A percentile compares a stretch with the other conserved stretches of the same genome.
These are phyloP conservation scores for Inga laurina DNA, from an alignment of 306 rosid species.

Conservation along the genomic window DNA sequence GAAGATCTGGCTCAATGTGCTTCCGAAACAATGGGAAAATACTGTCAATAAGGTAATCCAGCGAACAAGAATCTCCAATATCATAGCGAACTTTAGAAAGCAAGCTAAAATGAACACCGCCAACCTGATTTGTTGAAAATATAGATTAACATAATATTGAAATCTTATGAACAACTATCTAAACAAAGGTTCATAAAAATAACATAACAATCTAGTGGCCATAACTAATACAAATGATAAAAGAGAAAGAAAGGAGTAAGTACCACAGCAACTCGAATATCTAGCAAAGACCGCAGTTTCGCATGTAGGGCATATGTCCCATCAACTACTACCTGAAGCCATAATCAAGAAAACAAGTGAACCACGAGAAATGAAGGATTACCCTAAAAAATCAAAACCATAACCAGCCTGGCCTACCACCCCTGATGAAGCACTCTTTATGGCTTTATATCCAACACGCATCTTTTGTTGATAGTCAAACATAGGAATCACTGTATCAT, in stretches of 20 bases:
- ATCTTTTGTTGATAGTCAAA: constrained; percentile 92
- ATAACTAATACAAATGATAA: constrained; percentile 1
- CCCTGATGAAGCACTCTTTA: constrained; percentile 83
- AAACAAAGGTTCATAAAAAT: constrained; percentile 14
- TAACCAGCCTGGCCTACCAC: constrained; percentile 67
- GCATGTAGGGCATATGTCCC: constrained; percentile 98
- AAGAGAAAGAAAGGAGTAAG: constrained; percentile 3
- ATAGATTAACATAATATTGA: constrained; percentile 25
- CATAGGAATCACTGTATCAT: constrained; percentile 73
- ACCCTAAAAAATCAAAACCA: constrained; percentile 23
- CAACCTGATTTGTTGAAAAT: constrained; percentile 71
- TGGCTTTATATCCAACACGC: constrained; percentile 64
- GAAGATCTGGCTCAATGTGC: constrained; percentile 99
- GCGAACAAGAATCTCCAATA: constrained; percentile 97
- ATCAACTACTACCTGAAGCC: constrained; percentile 84
- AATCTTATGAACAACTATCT: constrained; percentile 31
- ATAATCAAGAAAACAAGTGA: constrained; percentile 26
- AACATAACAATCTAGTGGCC: constrained; percentile 9
- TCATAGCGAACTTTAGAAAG: constrained; percentile 95
- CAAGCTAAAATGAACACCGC: constrained; percentile 97
- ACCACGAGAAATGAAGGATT: neutral
- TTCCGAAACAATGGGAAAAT: constrained; percentile 96
- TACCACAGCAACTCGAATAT: constrained; percentile 99
- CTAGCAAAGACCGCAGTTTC: constrained; percentile 91
- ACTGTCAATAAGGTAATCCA: constrained; percentile 97